Evolutionary conservation across 2,329 filamentous ascomycete genomes (phyloP).

Genomic region (Corinectria fuckeliana): DNA sequence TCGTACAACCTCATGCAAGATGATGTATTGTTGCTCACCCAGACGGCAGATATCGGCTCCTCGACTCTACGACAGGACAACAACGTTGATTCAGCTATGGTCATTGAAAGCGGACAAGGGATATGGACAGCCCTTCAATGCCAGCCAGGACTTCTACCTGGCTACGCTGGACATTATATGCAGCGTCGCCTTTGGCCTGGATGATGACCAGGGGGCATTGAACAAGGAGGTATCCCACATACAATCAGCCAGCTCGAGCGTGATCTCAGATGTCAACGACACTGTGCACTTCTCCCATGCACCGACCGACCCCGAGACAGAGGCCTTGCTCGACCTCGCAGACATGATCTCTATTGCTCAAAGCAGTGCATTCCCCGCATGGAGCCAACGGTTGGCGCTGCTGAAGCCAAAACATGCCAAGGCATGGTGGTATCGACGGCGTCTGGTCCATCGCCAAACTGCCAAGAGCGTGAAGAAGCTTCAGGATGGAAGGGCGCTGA

Average conservation of each 20-base stretch:
- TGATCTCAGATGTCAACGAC: background rate
- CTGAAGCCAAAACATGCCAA: slow-evolving; percentile 35
- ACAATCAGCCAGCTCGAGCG: background rate
- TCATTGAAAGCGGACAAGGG: slow-evolving; percentile 39
- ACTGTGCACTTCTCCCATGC: slow-evolving; percentile 24
- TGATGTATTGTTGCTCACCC: background rate
- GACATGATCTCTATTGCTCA: slow-evolving; percentile 37
- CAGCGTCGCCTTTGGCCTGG: slow-evolving; percentile 43
- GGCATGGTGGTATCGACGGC: slow-evolving; percentile 34
- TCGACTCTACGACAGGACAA: slow-evolving; percentile 42
- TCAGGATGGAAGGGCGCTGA: slow-evolving; percentile 2
- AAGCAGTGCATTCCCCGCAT: slow-evolving; percentile 27
- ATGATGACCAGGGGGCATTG: slow-evolving; percentile 27
- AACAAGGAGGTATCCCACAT: slow-evolving; percentile 21
- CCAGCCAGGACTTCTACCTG: slow-evolving; percentile 41
- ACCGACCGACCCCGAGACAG: slow-evolving; percentile 26
- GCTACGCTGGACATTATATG: slow-evolving; percentile 45
- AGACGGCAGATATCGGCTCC: slow-evolving; percentile 42
- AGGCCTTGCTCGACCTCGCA: slow-evolving; percentile 32
- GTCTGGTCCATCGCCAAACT: slow-evolving; percentile 32
- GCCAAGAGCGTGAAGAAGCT: slow-evolving; percentile 29
- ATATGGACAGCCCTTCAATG: slow-evolving; percentile 41
- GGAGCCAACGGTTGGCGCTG: slow-evolving; percentile 31
- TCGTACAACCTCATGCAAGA: background rate
- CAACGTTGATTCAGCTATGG: slow-evolving; percentile 45